A percentile compares a stretch with the other conserved stretches of the same genome.
phyloP scores from a whole-genome alignment of 2,329 filamentous ascomycete species.

The Ophiostoma fasciatum region DNA sequence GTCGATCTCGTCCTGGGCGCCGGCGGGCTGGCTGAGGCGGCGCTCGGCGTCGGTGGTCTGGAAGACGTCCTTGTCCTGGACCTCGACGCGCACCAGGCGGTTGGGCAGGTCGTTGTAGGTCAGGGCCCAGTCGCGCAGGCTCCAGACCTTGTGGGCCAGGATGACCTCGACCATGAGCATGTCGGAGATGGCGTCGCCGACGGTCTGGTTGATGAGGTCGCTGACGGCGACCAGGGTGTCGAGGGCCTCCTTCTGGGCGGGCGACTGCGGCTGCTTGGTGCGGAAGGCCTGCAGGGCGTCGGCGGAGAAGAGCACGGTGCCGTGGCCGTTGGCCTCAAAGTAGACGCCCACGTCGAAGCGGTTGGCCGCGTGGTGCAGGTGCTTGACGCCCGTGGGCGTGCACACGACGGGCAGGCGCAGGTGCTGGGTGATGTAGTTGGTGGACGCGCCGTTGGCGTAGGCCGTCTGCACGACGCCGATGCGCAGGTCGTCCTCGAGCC shows the following conservation, averaged over 20 bases:
- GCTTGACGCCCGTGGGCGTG: slow-evolving; percentile 92
- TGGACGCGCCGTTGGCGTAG: slow-evolving; percentile 92
- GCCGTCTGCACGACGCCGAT: slow-evolving; percentile 95
- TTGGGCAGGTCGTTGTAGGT: slow-evolving; percentile 94
- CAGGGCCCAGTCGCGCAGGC: slow-evolving; percentile 75
- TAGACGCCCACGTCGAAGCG: slow-evolving; percentile 95
- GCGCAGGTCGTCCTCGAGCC: slow-evolving; percentile 64
- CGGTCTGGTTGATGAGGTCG: slow-evolving; percentile 94
- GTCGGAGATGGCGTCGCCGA: slow-evolving; percentile 90
- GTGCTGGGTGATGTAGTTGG: slow-evolving; percentile 77
- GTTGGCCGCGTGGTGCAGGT: slow-evolving; percentile 90
- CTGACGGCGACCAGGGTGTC: slow-evolving; percentile 71
- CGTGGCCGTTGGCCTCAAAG: slow-evolving; percentile 97
- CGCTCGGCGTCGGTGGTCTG: slow-evolving; percentile 86
- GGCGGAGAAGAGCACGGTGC: slow-evolving; percentile 86
- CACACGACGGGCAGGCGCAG: slow-evolving; percentile 81
- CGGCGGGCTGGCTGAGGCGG: slow-evolving; percentile 62
- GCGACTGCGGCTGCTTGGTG: slow-evolving; percentile 71
- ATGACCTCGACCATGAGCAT: slow-evolving; percentile 93
- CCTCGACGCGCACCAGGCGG: slow-evolving; percentile 83
- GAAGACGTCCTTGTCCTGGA: slow-evolving; percentile 77
- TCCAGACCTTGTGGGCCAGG: slow-evolving; percentile 88
- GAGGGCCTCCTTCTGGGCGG: slow-evolving; percentile 79
- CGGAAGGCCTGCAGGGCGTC: slow-evolving; percentile 67
- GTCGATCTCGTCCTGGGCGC: slow-evolving; percentile 77